These are phyloP conservation scores for Pestalotiopsis sp. DNA, from an alignment of 2,329 filamentous ascomycete genomes.

Conservation along the genomic window DNA sequence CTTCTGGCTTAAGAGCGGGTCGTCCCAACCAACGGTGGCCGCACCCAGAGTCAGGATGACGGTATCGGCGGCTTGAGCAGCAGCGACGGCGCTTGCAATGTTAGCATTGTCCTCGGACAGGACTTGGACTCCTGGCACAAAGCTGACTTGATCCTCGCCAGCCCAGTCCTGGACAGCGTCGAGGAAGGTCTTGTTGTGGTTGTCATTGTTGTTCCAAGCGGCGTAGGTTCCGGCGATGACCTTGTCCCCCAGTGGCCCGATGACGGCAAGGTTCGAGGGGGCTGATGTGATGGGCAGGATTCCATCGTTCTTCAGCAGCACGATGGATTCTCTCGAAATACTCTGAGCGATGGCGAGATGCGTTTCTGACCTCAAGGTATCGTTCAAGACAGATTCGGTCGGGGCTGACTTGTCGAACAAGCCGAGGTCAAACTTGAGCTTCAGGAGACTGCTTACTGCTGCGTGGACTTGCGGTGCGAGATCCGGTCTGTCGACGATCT, in stretches of 20 bases:
- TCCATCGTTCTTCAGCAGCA: conserved; percentile 24
- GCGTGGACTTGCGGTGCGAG: conserved; percentile 26
- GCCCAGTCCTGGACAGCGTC: conserved; percentile 21
- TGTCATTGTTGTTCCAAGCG: conserved; percentile 19
- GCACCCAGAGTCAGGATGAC: conserved; percentile 34
- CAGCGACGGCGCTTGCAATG: conserved; percentile 22
- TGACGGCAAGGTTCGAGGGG: conserved; percentile 18
- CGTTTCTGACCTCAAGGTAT: conserved; percentile 13
- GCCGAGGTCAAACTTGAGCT: conserved; percentile 28
- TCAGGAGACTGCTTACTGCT: conserved; percentile 27
- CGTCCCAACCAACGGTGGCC: conserved; percentile 22
- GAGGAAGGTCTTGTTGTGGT: conserved; percentile 22
- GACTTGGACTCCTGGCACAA: conserved; percentile 19
- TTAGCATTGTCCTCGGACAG: conserved; percentile 21
- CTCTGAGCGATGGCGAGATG: conserved; percentile 22
- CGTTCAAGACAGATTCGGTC: conserved; percentile 18
- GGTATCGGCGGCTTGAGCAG: conserved; percentile 29
- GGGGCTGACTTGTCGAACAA: conserved; percentile 25
- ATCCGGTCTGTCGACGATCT: conserved; percentile 22
- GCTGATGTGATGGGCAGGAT: conserved; percentile 13
- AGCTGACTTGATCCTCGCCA: conserved; percentile 24
- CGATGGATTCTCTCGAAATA: conserved; percentile 22
- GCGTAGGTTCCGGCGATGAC: conserved; percentile 20
- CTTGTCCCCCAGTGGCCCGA: conserved; percentile 21
- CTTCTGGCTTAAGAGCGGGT: conserved; percentile 29